Percentiles rank a stretch among this genome's conserved stretches.
Conservation (phyloP, 2,329 filamentous ascomycete genomes). For the Fusarium mangiferae region DNA sequence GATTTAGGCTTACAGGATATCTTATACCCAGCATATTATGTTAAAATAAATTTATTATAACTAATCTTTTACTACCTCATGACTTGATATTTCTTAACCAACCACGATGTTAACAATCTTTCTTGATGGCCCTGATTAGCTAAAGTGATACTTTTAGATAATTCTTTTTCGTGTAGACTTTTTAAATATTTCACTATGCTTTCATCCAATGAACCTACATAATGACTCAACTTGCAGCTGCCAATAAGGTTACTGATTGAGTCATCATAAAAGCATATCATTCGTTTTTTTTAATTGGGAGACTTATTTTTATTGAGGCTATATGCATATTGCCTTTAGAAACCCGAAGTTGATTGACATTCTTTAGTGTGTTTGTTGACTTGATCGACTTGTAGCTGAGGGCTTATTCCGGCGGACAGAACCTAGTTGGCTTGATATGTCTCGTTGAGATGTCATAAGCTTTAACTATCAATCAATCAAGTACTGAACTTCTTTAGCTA, state of each 20-base stretch:
- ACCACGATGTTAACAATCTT: neutral
- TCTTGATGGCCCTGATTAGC: neutral
- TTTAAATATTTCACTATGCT: too few species aligned
- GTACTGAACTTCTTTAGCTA: neutral
- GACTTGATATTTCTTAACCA: neutral
- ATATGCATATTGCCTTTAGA: neutral
- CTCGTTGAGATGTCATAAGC: too few species aligned
- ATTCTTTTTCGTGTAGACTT: neutral
- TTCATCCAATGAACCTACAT: neutral
- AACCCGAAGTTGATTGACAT: neutral
- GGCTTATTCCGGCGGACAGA: too few species aligned
- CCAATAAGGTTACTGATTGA: too few species aligned
- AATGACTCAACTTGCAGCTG: neutral
- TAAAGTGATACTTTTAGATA: too few species aligned
- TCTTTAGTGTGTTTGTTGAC: neutral
- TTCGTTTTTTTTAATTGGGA: too few species aligned
- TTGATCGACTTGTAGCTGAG: too few species aligned
- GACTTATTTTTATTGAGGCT: neutral
- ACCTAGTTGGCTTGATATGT: too few species aligned
- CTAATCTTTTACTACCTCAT: neutral
- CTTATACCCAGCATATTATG: neutral
- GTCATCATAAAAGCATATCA: too few species aligned
- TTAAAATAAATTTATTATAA: neutral
- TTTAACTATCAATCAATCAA: too few species aligned
- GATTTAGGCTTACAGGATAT: neutral